Evolutionary conservation across 352 stramenopile species (phyloP), one percentile per base, ranked within the genome.

Genomic region (Pythium phragmiticola): DNA sequence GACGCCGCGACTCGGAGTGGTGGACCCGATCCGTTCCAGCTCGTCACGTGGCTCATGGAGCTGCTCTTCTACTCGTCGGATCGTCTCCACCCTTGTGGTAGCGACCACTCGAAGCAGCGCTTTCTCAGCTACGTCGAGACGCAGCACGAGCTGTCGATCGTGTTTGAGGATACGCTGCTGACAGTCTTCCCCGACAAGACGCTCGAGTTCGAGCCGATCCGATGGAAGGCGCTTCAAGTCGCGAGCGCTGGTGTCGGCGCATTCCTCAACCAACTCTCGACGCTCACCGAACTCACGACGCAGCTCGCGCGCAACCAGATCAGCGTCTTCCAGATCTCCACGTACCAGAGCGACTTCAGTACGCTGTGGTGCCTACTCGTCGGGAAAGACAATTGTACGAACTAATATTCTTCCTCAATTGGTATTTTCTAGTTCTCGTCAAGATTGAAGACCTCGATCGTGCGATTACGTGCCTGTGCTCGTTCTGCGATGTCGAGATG

Each of bases 271-370:
- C 80, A 89, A 62, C 57, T 89, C 43, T 66, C 69, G 1, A 77
- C 84, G 57, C 75, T 89, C 58, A 81, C 70, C 6, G 77, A 87
- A 60, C 75, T 89, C 66, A 89, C 80, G 28, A 79, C 70, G 30
- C 74, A 78, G 54, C 67, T 89, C 37, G 80, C 80, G 19, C 58
- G 54, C 26, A 66, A 86, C 53, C 49, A 66, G 7, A 72, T 89
- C 60, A 87, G 76, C 49, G 80, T 89, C 17, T 88, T 87, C 58
- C 78, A 88, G 75, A 82, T 89, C 70, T 89, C 80, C 5, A 87
- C 80, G 16, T 89, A 88, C 66, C 80, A 89, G 51, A 85, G 78
- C 9, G 80, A 89, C 62, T 89, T 87, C 42, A 78, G 79, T 86
- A 46, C 55, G 75, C 69, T 28, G 26, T 28, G 26, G 26, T 28